phyloP scores from a whole-genome alignment of 1,139 yeast genomes.

The Meyerozyma athensensis region DNA sequence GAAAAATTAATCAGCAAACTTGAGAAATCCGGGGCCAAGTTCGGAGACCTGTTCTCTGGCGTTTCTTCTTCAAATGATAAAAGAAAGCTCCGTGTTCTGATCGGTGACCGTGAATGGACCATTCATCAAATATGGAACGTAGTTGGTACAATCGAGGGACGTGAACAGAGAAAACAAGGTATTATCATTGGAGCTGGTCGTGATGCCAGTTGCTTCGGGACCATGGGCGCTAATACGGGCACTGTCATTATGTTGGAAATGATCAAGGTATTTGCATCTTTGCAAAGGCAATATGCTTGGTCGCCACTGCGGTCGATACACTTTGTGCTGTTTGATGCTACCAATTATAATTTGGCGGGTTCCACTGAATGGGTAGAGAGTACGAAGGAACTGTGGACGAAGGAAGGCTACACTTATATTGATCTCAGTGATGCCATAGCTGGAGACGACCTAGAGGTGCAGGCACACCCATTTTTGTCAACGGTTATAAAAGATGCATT shows the following conservation, averaged over 20 bases:
- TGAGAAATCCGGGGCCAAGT: slow-evolving; percentile 42
- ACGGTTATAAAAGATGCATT: slow-evolving; percentile 39
- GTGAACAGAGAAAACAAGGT: slow-evolving; percentile 73
- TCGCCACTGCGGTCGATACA: slow-evolving; percentile 76
- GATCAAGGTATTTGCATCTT: slow-evolving; percentile 62
- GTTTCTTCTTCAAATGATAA: slow-evolving; percentile 3
- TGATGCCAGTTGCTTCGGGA: slow-evolving; percentile 76
- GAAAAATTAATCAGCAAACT: slow-evolving; percentile 43
- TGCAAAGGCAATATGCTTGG: slow-evolving; percentile 71
- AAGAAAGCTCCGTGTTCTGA: slow-evolving; percentile 24
- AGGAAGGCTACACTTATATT: slow-evolving; percentile 67
- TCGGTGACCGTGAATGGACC: slow-evolving; percentile 49
- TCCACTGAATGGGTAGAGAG: slow-evolving; percentile 74
- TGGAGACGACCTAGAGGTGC: slow-evolving; percentile 54
- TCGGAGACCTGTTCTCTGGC: slow-evolving; percentile 29
- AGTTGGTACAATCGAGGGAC: slow-evolving; percentile 71
- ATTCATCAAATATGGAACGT: slow-evolving; percentile 76
- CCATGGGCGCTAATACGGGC: slow-evolving; percentile 70
- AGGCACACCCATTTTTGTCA: slow-evolving; percentile 65
- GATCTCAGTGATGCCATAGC: slow-evolving; percentile 74
- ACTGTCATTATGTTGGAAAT: slow-evolving; percentile 69
- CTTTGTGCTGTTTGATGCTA: slow-evolving; percentile 84
- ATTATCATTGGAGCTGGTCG: slow-evolving; percentile 81
- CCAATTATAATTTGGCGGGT: slow-evolving; percentile 81
- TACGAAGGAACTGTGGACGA: slow-evolving; percentile 46